phyloP scores from a whole-genome alignment of 2,329 filamentous ascomycete species.

The Rutstroemia sp. region DNA sequence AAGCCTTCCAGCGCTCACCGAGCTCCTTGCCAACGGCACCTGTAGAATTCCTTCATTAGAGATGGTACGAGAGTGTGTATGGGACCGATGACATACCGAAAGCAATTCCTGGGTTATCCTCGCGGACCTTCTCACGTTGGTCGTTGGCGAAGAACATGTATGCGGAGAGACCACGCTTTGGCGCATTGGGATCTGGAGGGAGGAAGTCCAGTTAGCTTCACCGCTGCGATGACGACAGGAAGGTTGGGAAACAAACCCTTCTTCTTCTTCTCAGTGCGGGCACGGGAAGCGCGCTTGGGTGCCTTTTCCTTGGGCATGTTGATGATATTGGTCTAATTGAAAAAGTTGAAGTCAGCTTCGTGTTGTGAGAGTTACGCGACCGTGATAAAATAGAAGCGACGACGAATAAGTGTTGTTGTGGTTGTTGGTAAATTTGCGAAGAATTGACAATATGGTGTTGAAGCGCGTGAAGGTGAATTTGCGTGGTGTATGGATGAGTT shows the following conservation, averaged over 20 bases:
- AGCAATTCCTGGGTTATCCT: slow-evolving; percentile 95
- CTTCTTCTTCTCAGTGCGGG: slow-evolving; percentile 61
- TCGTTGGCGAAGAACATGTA: slow-evolving; percentile 99
- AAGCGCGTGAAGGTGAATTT: slow-evolving; percentile 4
- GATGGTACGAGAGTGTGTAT: neutral
- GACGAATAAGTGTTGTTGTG: slow-evolving; percentile 12
- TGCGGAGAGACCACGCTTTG: slow-evolving; percentile 97
- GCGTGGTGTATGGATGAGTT: slow-evolving; percentile 6
- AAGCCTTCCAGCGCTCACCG: slow-evolving; percentile 96
- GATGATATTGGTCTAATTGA: slow-evolving; percentile 17
- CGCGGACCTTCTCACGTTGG: slow-evolving; percentile 94
- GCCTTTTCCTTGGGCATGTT: slow-evolving; percentile 65
- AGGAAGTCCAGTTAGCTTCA: neutral
- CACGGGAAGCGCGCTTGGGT: slow-evolving; percentile 53
- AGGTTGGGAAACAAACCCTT: slow-evolving; percentile 48
- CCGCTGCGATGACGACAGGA: slow-evolving; percentile 1
- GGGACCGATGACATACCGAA: slow-evolving; percentile 65
- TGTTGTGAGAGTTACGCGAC: slow-evolving; percentile 11
- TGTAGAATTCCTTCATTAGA: slow-evolving; percentile 30
- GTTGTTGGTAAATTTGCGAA: neutral
- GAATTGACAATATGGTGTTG: neutral
- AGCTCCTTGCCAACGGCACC: slow-evolving; percentile 97
- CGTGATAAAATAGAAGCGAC: slow-evolving; percentile 3
- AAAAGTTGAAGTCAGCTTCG: slow-evolving; percentile 17
- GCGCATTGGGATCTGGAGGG: slow-evolving; percentile 81